Percentiles rank a stretch among this genome's conserved stretches.
Evolutionary conservation across 495 filamentous ascomycete genomes (phyloP).

Genomic region (Cetradonia linearis): DNA sequence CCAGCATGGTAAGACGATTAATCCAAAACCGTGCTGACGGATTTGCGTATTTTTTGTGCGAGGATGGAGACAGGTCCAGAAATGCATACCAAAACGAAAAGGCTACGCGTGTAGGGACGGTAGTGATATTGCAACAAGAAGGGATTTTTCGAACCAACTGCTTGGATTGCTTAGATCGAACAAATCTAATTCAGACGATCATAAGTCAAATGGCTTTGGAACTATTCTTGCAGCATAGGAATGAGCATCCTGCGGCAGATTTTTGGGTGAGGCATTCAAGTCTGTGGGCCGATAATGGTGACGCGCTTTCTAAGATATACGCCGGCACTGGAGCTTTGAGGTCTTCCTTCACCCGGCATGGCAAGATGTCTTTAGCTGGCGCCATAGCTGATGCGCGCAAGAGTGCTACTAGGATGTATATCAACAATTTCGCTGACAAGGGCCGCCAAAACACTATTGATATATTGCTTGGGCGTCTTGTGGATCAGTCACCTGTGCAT

Average conservation of each 20-base stretch:
- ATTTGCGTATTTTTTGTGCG: slow-evolving; percentile 84
- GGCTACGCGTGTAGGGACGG: slow-evolving; percentile 37
- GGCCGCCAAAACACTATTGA: slow-evolving; percentile 90
- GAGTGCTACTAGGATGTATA: slow-evolving; percentile 83
- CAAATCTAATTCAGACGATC: slow-evolving; percentile 92
- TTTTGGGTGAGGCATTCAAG: slow-evolving; percentile 84
- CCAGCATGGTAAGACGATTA: slow-evolving; percentile 61
- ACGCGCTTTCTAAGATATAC: slow-evolving; percentile 89
- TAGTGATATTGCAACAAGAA: slow-evolving; percentile 77
- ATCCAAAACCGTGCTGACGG: slow-evolving; percentile 68
- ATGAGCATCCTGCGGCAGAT: slow-evolving; percentile 56
- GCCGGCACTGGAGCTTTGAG: slow-evolving; percentile 93
- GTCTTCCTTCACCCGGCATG: slow-evolving; percentile 87
- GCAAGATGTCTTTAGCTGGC: slow-evolving; percentile 92
- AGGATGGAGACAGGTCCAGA: slow-evolving; percentile 46
- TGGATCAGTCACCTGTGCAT: slow-evolving; percentile 73
- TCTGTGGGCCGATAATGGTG: slow-evolving; percentile 97
- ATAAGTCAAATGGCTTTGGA: slow-evolving; percentile 87
- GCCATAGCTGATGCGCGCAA: slow-evolving; percentile 93
- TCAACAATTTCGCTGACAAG: slow-evolving; percentile 96
- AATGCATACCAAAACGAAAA: slow-evolving; percentile 23
- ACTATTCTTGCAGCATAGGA: slow-evolving; percentile 59
- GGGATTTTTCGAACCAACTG: slow-evolving; percentile 95
- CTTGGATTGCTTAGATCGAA: slow-evolving; percentile 89
- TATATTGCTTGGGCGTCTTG: slow-evolving; percentile 52